These are phyloP conservation scores for Candida koratica DNA, from an alignment of 805 yeast genomes.

Conservation along the genomic window DNA sequence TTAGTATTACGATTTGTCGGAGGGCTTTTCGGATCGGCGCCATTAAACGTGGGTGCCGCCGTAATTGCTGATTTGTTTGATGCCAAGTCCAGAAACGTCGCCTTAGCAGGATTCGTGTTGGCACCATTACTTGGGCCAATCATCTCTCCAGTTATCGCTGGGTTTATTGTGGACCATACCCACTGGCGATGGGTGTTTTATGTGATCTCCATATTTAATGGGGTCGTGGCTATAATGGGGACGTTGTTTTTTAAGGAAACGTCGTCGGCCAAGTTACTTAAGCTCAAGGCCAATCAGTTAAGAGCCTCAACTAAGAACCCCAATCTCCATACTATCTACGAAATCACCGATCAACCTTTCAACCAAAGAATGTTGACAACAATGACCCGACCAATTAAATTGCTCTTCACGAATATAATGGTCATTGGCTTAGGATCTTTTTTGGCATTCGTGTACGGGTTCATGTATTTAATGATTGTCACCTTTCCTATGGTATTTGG, in stretches of 20 bases:
- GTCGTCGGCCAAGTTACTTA: constrained; percentile 52
- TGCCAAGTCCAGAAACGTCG: constrained; percentile 48
- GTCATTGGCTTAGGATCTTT: constrained; percentile 58
- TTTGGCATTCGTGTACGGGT: constrained; percentile 65
- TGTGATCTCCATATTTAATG: constrained; percentile 57
- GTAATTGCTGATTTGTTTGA: constrained; percentile 59
- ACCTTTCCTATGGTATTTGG: constrained; percentile 56
- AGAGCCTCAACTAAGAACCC: constrained; percentile 53
- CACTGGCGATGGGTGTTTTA: constrained; percentile 70
- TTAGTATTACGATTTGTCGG: constrained; percentile 58
- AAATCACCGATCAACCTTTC: constrained; percentile 40
- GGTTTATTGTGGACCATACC: constrained; percentile 48
- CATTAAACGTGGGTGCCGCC: constrained; percentile 68
- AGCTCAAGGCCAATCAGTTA: constrained; percentile 42
- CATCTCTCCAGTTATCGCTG: constrained; percentile 56
- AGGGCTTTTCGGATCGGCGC: constrained; percentile 66
- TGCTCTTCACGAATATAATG: constrained; percentile 58
- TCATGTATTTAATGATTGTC: constrained; percentile 59
- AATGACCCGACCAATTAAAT: constrained; percentile 50
- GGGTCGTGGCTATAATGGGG: constrained; percentile 40
- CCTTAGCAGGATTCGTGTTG: constrained; percentile 56
- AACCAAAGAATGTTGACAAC: constrained; percentile 39
- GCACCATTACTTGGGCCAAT: constrained; percentile 67
- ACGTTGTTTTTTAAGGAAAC: constrained; percentile 55
- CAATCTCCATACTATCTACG: constrained; percentile 57